A percentile compares a stretch with the other conserved stretches of the same genome.
Evolutionary conservation across 495 filamentous ascomycete species (phyloP).

Genomic region (Bacidia gigantensis): DNA sequence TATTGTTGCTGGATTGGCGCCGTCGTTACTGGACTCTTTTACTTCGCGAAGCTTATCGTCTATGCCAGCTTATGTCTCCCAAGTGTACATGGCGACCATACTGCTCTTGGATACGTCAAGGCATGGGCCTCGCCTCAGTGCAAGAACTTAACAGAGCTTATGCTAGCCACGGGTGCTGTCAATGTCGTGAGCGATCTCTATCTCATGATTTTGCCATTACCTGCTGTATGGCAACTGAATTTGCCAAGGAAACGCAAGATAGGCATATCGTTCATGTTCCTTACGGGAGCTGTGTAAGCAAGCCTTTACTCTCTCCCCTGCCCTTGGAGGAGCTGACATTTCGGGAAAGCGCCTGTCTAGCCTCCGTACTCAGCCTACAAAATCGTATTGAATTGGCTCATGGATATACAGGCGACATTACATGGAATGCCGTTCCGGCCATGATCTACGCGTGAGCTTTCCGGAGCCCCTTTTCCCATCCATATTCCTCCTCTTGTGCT

Average conservation of each 20-base stretch:
- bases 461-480: background rate
- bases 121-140: background rate
- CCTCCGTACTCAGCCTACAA: background rate
- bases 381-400: background rate
- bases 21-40: background rate
- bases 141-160: background rate
- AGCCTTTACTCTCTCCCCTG: background rate
- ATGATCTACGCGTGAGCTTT: background rate
- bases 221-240: constrained; percentile 10
- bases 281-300: background rate
- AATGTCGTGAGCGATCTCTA: constrained; percentile 17
- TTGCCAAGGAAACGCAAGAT: background rate
- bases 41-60: background rate
- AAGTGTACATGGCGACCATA: background rate
- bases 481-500: background rate
- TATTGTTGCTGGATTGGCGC: background rate
- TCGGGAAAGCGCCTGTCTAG: background rate
- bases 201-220: constrained; percentile 16
- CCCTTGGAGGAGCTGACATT: background rate
- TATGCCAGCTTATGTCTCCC: constrained; percentile 4
- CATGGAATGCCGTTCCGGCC: background rate
- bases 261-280: background rate
- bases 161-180: constrained; percentile 6
- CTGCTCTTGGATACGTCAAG: background rate
- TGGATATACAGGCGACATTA: background rate